phyloP scores from a whole-genome alignment of 208 protist species.

The Leishmania tarentolae region DNA sequence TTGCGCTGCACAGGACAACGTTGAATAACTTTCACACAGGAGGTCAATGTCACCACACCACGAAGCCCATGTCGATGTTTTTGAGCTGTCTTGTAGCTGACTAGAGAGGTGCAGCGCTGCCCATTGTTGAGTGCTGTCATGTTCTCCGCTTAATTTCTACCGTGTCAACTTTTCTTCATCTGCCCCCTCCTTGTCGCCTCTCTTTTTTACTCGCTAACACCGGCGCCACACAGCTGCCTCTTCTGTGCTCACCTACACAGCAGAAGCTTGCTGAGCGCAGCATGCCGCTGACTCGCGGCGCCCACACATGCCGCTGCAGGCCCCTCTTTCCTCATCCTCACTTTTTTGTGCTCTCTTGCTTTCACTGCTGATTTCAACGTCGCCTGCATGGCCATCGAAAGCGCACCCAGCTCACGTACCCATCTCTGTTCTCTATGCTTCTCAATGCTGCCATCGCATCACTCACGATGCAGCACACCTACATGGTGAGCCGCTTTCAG shows the following conservation, averaged over 20 bases:
- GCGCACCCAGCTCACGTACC: not conserved
- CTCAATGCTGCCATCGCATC: conserved; percentile 4
- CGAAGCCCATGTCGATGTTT: not conserved
- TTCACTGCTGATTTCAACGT: not conserved
- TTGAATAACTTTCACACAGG: not conserved
- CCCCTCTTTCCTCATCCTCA: not conserved
- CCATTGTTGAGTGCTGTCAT: not conserved
- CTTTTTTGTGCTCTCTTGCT: not conserved
- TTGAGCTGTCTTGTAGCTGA: not conserved
- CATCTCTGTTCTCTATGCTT: not conserved
- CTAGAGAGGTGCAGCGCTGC: not conserved
- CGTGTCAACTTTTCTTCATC: not conserved
- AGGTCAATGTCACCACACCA: too few relatives aligned
- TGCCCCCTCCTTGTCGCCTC: not conserved
- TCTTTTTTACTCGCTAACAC: not conserved
- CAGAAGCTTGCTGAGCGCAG: not conserved
- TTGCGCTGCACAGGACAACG: not conserved
- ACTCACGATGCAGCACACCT: conserved; percentile 27
- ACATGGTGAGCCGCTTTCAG: conserved; percentile 37
- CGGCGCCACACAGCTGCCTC: not conserved
- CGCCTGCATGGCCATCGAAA: not conserved
- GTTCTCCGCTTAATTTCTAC: not conserved
- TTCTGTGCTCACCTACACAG: not conserved
- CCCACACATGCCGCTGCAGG: not conserved
- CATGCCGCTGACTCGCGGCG: not conserved